Conservation (phyloP, 495 filamentous ascomycete genomes). For the Astrothelium subdiscretum region DNA sequence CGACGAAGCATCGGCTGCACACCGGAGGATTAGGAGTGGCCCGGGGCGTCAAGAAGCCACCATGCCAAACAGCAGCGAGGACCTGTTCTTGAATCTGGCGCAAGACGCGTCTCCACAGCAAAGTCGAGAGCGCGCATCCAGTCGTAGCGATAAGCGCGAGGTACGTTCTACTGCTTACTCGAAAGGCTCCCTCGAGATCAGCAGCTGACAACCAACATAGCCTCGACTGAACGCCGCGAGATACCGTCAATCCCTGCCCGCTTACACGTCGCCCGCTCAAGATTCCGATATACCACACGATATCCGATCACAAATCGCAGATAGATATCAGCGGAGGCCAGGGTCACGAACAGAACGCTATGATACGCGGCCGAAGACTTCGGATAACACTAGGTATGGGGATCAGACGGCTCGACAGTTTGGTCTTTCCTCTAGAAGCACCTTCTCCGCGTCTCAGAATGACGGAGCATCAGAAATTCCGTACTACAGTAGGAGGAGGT, state of each 20-base stretch:
- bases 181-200: neutral
- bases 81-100: neutral
- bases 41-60: neutral
- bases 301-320: neutral
- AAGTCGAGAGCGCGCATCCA: neutral
- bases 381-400: neutral
- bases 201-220: neutral
- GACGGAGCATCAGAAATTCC: conserved; percentile 8
- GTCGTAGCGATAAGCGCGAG: neutral
- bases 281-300: neutral
- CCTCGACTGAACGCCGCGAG: neutral
- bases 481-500: conserved; percentile 10
- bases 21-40: neutral
- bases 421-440: neutral
- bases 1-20: neutral
- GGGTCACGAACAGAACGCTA: neutral
- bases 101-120: neutral
- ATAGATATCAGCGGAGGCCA: neutral
- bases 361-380: neutral
- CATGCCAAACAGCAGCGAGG: neutral
- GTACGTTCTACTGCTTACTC: neutral
- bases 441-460: neutral
- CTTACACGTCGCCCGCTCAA: neutral
- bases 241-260: neutral
- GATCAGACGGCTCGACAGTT: neutral